Evolutionary conservation across 2,329 filamentous ascomycete species (phyloP).

Genomic region (Coniochaeta sp.): DNA sequence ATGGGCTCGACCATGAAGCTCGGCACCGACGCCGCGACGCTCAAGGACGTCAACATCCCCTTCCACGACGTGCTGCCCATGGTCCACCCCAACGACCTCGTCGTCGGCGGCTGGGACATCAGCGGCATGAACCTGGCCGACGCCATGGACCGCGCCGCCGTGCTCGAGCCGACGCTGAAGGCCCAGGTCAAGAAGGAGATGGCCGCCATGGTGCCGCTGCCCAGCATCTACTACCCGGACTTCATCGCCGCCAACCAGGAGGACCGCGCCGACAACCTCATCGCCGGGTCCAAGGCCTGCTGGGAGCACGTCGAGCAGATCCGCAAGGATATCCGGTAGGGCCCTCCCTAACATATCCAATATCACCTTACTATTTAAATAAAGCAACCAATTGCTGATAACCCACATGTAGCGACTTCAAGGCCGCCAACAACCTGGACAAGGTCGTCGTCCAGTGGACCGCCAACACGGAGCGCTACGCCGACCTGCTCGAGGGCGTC

Average conservation of each 20-base stretch:
- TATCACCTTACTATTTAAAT: not conserved
- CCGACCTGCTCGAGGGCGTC: conserved; percentile 78
- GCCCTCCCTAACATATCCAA: too few species aligned
- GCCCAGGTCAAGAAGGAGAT: conserved; percentile 86
- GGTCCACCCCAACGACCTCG: conserved; percentile 94
- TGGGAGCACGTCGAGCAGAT: conserved; percentile 87
- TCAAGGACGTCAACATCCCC: conserved; percentile 88
- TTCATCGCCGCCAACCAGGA: conserved; percentile 99
- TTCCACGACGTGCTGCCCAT: conserved; percentile 93
- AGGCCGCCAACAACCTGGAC: conserved; percentile 74
- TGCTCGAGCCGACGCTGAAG: conserved; percentile 95
- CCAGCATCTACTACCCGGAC: conserved; percentile 96
- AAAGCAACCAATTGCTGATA: conserved; percentile 20
- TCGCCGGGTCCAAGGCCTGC: conserved; percentile 77
- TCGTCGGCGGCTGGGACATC: conserved; percentile 96
- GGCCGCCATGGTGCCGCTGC: conserved; percentile 78
- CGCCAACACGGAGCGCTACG: conserved; percentile 96
- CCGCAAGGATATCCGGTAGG: conserved; percentile 77
- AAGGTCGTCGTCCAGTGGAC: conserved; percentile 98
- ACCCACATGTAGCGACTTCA: conserved; percentile 60
- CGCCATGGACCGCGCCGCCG: conserved; percentile 91
- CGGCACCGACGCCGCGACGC: conserved; percentile 75
- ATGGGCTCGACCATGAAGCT: conserved; percentile 98
- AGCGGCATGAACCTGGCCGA: conserved; percentile 81
- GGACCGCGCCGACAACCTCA: conserved; percentile 85